phyloP scores from a whole-genome alignment of 1,284 basidiomycete species.

The Apiotrichum sp. region DNA sequence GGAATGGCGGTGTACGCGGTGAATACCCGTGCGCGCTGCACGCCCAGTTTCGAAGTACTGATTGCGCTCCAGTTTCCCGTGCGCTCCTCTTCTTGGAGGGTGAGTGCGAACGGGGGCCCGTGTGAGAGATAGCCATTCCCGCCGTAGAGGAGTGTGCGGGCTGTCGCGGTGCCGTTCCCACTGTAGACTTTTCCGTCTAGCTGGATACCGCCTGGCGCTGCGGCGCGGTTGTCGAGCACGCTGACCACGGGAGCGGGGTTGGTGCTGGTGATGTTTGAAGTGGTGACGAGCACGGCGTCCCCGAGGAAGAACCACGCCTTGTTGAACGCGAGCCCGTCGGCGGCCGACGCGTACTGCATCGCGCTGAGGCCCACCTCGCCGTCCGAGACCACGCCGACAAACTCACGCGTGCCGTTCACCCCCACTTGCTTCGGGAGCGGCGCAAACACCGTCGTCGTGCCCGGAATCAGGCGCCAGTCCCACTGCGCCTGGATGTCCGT shows the following conservation, averaged over 20 bases:
- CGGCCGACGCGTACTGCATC: slow-evolving; percentile 55
- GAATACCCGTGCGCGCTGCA: slow-evolving; percentile 56
- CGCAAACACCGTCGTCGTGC: slow-evolving; percentile 61
- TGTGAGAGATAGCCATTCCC: slow-evolving; percentile 31
- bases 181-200: slow-evolving; percentile 45
- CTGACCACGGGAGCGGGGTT: slow-evolving; percentile 54
- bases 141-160: slow-evolving; percentile 27
- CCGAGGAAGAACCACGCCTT: slow-evolving; percentile 65
- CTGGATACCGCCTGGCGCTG: slow-evolving; percentile 46
- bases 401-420: slow-evolving; percentile 52
- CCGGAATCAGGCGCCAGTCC: slow-evolving; percentile 68
- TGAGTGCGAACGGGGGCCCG: slow-evolving; percentile 35
- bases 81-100: slow-evolving; percentile 51
- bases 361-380: slow-evolving; percentile 54
- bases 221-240: slow-evolving; percentile 57
- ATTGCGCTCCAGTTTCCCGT: slow-evolving; percentile 60
- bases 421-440: slow-evolving; percentile 47
- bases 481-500: slow-evolving; percentile 61
- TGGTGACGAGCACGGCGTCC: slow-evolving; percentile 58
- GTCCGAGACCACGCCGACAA: slow-evolving; percentile 60
- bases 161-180: slow-evolving; percentile 3
- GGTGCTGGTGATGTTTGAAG: slow-evolving; percentile 52
- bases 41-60: slow-evolving; percentile 55
- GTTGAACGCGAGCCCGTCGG: slow-evolving; percentile 56
- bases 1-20: slow-evolving; percentile 50